These are phyloP conservation scores for Pseudozyma pruni DNA, from an alignment of 1,284 basidiomycete genomes.

Conservation along the genomic window DNA sequence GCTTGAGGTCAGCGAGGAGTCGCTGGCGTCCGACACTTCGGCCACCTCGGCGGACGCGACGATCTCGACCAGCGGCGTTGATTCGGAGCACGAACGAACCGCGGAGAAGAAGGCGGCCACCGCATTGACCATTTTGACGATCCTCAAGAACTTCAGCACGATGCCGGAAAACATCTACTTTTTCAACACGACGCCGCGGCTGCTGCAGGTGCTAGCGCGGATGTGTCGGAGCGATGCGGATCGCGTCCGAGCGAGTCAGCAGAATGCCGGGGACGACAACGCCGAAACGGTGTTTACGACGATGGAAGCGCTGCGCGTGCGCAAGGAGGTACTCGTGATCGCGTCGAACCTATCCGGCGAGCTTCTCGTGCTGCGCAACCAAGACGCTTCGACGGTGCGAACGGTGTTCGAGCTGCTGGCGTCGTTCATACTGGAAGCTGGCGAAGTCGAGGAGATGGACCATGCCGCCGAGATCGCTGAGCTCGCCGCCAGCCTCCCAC, in stretches of 20 bases:
- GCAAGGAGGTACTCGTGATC: constrained; percentile 81
- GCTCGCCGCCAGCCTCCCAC: constrained; percentile 23
- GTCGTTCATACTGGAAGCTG: constrained; percentile 79
- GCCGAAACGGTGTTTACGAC: constrained; percentile 55
- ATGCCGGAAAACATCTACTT: constrained; percentile 78
- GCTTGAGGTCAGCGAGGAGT: constrained; percentile 9
- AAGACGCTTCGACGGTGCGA: constrained; percentile 71
- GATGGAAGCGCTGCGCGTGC: constrained; percentile 74
- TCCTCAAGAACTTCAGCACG: constrained; percentile 85
- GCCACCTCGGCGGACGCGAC: constrained; percentile 15
- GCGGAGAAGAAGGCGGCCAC: constrained; percentile 71
- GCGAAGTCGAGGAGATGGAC: constrained; percentile 76
- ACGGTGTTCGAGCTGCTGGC: constrained; percentile 77
- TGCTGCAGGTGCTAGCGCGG: constrained; percentile 74
- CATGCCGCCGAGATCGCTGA: constrained; percentile 68
- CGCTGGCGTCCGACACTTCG: constrained; percentile 11
- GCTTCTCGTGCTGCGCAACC: constrained; percentile 70
- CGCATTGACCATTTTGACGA: constrained; percentile 79
- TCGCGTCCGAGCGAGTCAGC: constrained; percentile 16
- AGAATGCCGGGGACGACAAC: constrained; percentile 9
- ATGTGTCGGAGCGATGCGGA: constrained; percentile 65
- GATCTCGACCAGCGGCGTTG: constrained; percentile 34
- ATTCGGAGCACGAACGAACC: constrained; percentile 42
- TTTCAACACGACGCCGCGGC: constrained; percentile 76
- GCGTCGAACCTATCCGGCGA: constrained; percentile 76